Conservation (phyloP, 1,284 basidiomycete species). For the Trametes sp. region DNA sequence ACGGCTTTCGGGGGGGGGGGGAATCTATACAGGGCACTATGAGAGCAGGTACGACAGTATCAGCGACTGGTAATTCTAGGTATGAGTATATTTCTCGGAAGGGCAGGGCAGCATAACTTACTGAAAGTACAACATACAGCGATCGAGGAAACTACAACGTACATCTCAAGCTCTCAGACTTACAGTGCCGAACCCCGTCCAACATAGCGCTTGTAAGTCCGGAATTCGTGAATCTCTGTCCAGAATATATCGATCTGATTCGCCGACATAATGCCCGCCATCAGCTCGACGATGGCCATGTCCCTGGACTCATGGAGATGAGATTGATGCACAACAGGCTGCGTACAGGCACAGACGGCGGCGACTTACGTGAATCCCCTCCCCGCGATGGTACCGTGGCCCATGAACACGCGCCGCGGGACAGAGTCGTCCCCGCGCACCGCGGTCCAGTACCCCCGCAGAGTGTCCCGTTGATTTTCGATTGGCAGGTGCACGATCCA, state of each 20-base stretch:
- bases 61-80: no score
- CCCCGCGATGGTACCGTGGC: slow-evolving; percentile 14
- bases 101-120: no score
- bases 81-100: no score
- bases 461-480: slow-evolving; percentile 10
- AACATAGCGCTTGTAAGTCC: slow-evolving; percentile 24
- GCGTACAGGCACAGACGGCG: neutral
- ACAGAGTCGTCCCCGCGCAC: slow-evolving; percentile 3
- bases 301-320: slow-evolving; percentile 8
- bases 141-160: no score
- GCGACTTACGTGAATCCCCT: slow-evolving; percentile 23
- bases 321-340: neutral
- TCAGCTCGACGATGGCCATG: slow-evolving; percentile 12
- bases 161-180: no score
- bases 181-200: slow-evolving; percentile 13
- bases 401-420: slow-evolving; percentile 9
- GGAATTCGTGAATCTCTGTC: slow-evolving; percentile 18
- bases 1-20: neutral
- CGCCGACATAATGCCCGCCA: slow-evolving; percentile 18
- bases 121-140: no score
- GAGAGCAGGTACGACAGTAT: neutral
- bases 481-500: slow-evolving; percentile 21
- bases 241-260: slow-evolving; percentile 30
- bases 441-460: slow-evolving; percentile 8
- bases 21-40: neutral